Base-by-base conservation (phyloP, 2,329 filamentous ascomycete species). In the Pyrenochaeta sp. region DNA sequence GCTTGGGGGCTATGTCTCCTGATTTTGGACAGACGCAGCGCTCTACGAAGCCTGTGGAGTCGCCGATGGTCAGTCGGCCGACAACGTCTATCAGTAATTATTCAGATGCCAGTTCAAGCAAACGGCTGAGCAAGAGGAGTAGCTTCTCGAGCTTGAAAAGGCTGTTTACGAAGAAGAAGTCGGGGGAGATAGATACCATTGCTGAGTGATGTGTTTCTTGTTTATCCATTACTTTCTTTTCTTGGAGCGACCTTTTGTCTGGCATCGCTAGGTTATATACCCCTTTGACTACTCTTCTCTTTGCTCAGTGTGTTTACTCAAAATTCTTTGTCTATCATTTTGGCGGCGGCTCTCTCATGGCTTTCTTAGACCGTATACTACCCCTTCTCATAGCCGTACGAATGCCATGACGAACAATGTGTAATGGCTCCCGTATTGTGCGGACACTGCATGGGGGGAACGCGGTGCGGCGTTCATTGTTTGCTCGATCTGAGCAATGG, bases 161-260 rank as follows among this genome's bases (percentile, higher is more conserved):
- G 36, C 59, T 77, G n/a, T 77, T 77, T 57, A 72, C 67, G 28
- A 76, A 75, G 56, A 76, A 73, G 56, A 74, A 71, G 56, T 66
- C 71, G 32, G 65, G 61, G 40, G 65, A 64, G 42, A 71, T 76
- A 55, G 71, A 72, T 54, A 69, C 72, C 28, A 77, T 76, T 53
- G 69, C 67, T 39, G 74, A 77, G 62, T 77, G 65, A 69, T 52
- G 22, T 27, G 22, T 43, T 22, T 10, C 50, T 24, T 44, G 22
- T 42, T 52, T 15, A 19, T 44, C 25, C 25, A 8, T 44, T 28
- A 1, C 6, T 25, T 58, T 64, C 37, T 52, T 64, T 58, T 58
- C 52, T 60, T 65, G 57, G 52, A 63, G 62, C 65, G 59, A 48
- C 62, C 63, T 66, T 36, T 68, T 62, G 57, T 66, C 59, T 65